These are phyloP conservation scores for Phytophthora constricta DNA, from an alignment of 352 stramenopile genomes.

Conservation along the genomic window DNA sequence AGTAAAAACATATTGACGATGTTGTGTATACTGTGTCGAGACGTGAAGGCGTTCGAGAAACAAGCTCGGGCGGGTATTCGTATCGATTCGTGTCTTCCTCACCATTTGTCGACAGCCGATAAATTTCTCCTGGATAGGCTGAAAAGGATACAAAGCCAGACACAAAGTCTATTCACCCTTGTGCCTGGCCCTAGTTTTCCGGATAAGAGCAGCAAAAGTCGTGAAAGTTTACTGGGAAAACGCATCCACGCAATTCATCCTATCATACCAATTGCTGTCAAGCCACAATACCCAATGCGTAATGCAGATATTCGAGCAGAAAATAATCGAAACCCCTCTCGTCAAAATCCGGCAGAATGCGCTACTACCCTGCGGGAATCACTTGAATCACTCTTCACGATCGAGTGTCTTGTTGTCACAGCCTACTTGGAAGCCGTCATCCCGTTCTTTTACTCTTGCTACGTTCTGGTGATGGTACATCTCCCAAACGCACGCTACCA, in stretches of 20 bases:
- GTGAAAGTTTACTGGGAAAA: background rate
- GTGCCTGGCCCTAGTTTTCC: background rate
- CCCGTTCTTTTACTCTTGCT: constrained; percentile 35
- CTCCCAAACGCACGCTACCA: constrained; percentile 38
- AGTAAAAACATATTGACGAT: constrained; percentile 1
- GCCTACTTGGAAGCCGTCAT: constrained; percentile 48
- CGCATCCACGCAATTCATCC: background rate
- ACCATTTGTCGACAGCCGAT: constrained; percentile 7
- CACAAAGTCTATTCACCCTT: background rate
- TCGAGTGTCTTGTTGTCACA: constrained; percentile 39
- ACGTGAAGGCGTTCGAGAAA: background rate
- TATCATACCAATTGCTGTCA: background rate
- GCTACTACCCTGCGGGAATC: constrained; percentile 12
- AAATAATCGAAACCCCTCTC: background rate
- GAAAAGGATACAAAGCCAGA: background rate
- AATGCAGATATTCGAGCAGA: background rate
- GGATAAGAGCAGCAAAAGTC: background rate
- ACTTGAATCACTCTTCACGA: constrained; percentile 30
- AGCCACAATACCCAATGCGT: too few species aligned
- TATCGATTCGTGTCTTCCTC: constrained; percentile 7
- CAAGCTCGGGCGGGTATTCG: constrained; percentile 7
- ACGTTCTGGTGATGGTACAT: constrained; percentile 16
- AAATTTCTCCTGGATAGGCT: constrained; percentile 6
- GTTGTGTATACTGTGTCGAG: constrained; percentile 4
- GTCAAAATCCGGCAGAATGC: background rate